phyloP scores from a whole-genome alignment of 2,329 filamentous ascomycete genomes.

The Colletotrichum higginsianum region DNA sequence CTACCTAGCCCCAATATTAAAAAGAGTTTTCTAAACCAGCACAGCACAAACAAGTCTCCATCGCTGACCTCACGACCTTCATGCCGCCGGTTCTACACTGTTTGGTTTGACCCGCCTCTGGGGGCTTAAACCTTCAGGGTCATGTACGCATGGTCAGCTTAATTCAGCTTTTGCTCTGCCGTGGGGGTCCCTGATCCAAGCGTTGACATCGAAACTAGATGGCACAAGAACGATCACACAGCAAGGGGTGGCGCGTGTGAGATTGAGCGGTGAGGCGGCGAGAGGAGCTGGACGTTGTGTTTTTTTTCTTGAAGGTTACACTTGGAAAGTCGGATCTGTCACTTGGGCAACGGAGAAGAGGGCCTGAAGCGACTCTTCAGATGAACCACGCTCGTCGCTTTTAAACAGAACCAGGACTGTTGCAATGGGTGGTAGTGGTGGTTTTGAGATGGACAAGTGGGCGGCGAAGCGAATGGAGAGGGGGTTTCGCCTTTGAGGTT shows the following conservation, averaged over 20 bases:
- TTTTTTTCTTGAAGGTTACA: slow-evolving; percentile 3
- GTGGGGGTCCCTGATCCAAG: not conserved
- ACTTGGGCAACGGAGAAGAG: not conserved
- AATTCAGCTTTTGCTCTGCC: slow-evolving; percentile 11
- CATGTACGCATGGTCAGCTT: slow-evolving; percentile 20
- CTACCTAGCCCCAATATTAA: slow-evolving; percentile 38
- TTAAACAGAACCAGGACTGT: not conserved
- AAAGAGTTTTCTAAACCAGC: slow-evolving; percentile 14
- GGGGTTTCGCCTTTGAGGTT: not conserved
- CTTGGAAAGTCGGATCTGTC: slow-evolving; percentile 13
- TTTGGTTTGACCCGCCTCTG: slow-evolving; percentile 28
- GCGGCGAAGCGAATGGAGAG: slow-evolving; percentile 3
- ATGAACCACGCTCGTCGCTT: slow-evolving; percentile 9
- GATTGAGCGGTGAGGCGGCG: slow-evolving; percentile 1
- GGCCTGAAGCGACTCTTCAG: slow-evolving; percentile 3
- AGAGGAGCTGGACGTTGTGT: not conserved
- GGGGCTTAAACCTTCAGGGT: slow-evolving; percentile 33
- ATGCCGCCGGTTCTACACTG: slow-evolving; percentile 18
- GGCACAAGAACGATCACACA: not conserved
- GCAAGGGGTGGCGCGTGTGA: not conserved
- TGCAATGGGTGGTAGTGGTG: not conserved
- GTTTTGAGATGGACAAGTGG: not conserved
- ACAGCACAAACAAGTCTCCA: not conserved
- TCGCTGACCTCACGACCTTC: not conserved
- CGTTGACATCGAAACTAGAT: not conserved